Conservation (phyloP, 1,139 yeast genomes). For the Protomyces inouyei region DNA sequence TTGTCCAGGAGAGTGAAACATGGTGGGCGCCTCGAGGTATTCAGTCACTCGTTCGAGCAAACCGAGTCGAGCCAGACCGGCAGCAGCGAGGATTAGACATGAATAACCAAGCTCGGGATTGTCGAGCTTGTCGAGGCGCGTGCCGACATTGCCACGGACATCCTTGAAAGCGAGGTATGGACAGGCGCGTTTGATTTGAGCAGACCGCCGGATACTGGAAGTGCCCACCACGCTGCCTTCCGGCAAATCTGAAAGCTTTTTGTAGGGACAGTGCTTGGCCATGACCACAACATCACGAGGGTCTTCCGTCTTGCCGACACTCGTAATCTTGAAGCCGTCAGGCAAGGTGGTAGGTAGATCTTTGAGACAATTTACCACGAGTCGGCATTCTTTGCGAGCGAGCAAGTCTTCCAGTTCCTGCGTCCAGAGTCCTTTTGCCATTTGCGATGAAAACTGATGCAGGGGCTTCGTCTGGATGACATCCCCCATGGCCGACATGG, state of each 20-base stretch:
- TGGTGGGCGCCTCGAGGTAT: conserved; percentile 66
- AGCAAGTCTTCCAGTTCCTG: conserved; percentile 82
- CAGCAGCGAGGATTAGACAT: conserved; percentile 85
- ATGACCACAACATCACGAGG: conserved; percentile 82
- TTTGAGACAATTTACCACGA: conserved; percentile 88
- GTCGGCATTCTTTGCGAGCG: conserved; percentile 66
- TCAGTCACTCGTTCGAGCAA: conserved; percentile 62
- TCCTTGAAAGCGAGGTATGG: conserved; percentile 63
- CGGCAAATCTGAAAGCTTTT: conserved; percentile 66
- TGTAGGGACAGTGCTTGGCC: conserved; percentile 62
- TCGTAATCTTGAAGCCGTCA: conserved; percentile 82
- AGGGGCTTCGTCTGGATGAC: conserved; percentile 77
- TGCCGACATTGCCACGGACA: conserved; percentile 49
- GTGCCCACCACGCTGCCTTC: conserved; percentile 87
- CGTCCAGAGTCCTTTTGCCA: conserved; percentile 96
- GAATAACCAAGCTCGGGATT: conserved; percentile 58
- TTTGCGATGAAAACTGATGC: conserved; percentile 60
- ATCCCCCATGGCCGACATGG: conserved; percentile 85
- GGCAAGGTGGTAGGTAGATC: conserved; percentile 94
- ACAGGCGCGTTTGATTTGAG: conserved; percentile 58
- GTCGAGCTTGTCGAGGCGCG: conserved; percentile 74
- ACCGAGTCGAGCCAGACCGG: conserved; percentile 75
- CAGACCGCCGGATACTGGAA: conserved; percentile 86
- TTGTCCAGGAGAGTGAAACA: conserved; percentile 97
- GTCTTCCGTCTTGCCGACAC: conserved; percentile 68